Conservation (phyloP, 2,329 filamentous ascomycete genomes). For the Didymella sp. region DNA sequence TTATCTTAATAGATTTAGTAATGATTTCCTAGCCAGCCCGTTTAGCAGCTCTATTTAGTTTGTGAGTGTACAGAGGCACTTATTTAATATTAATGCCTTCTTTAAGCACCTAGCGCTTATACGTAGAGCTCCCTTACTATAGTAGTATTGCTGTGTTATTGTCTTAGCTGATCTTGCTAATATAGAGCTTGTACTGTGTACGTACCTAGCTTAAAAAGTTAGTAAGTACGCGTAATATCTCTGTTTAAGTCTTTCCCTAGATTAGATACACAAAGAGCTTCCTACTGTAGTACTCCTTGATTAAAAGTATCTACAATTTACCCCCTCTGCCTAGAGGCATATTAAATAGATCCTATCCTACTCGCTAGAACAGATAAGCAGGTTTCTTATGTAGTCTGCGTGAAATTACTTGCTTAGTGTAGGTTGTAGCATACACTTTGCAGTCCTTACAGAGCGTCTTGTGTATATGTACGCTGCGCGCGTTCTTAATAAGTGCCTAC, state of each 20-base stretch:
- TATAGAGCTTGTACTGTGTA: background rate
- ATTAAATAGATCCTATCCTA: background rate
- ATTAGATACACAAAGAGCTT: too few species aligned
- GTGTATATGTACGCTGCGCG: too few species aligned
- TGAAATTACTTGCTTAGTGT: background rate
- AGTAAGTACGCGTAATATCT: background rate
- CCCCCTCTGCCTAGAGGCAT: background rate
- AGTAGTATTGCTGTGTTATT: background rate
- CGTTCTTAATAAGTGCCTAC: too few species aligned
- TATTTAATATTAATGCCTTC: background rate
- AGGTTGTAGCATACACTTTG: too few species aligned
- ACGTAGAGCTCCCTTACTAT: background rate
- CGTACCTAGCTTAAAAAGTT: background rate
- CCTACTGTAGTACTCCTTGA: background rate
- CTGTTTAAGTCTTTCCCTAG: too few species aligned
- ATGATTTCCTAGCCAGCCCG: background rate
- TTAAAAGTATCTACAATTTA: background rate
- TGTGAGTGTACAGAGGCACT: background rate
- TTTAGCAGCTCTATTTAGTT: background rate
- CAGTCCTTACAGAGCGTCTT: too few species aligned
- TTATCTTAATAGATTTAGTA: background rate
- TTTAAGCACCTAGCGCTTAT: background rate
- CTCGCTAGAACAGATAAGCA: background rate
- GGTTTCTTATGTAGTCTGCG: background rate
- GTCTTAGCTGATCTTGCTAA: background rate